Conservation (phyloP, 78 protist species). For the Dictyostelium intermedium region DNA sequence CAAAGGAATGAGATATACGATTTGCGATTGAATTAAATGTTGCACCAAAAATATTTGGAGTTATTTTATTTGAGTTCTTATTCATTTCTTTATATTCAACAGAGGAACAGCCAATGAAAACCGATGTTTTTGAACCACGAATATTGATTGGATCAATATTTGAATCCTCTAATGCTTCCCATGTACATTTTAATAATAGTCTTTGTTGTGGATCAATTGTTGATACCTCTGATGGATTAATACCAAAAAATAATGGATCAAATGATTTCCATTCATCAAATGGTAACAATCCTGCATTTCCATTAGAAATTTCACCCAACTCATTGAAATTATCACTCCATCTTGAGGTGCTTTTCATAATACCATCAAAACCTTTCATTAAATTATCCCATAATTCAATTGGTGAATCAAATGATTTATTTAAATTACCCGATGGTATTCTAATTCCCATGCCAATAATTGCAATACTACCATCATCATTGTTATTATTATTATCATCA, state of each 20-base stretch:
- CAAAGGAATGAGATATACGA: constrained; percentile 84
- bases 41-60: neutral
- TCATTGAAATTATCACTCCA: constrained; percentile 18
- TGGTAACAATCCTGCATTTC: constrained; percentile 30
- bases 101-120: constrained; percentile 34
- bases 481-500: no score
- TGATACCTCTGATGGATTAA: constrained; percentile 13
- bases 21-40: constrained; percentile 52
- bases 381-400: constrained; percentile 46
- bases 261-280: constrained; percentile 29
- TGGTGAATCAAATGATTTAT: neutral
- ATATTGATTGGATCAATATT: constrained; percentile 24
- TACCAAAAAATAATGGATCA: constrained; percentile 68
- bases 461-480: neutral
- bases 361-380: constrained; percentile 37
- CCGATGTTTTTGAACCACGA: constrained; percentile 65
- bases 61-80: neutral
- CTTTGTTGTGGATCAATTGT: constrained; percentile 90
- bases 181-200: constrained; percentile 50
- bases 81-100: neutral
- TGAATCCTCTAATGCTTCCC: constrained; percentile 80
- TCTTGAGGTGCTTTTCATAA: constrained; percentile 8
- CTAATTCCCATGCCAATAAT: neutral
- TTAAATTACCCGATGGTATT: neutral
- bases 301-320: constrained; percentile 18